Evolutionary conservation across 495 filamentous ascomycete species (phyloP), one percentile per base, ranked within the genome.

Genomic region (Apiosordaria backusii): DNA sequence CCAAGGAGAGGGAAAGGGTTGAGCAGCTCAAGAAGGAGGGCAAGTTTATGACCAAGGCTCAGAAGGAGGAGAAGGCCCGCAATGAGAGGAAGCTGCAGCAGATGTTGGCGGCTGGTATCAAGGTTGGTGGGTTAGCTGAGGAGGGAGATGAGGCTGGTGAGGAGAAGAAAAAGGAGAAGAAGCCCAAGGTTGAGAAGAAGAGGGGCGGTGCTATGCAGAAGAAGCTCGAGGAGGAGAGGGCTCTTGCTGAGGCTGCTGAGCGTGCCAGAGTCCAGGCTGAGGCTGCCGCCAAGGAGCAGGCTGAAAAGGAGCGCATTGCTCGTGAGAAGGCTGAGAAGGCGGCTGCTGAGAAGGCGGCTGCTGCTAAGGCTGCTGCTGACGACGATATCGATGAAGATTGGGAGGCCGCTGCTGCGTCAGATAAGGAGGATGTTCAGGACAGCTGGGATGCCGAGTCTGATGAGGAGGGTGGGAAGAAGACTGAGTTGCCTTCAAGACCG

Each of bases 21-120:
- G 96, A 99, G 72, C 91, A 97, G 78, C 85, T 97, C 18, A 95
- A 95, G 81, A 93, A 87, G 75, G 93, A 97, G 78, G 96, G 96
- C 72, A 97, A 96, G 75, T 93, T 92, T 71, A 82, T 97, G 67
- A 97, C 93, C 68, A 95, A 97, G 77, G 92, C 94, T 27, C 93
- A 99, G 77, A 91, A 88, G 72, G 92, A 97, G 71, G 89, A 89
- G 66, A 90, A 94, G 76, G 87, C 88, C 26, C 86, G 86, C 66
- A 90, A 92, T 73, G 90, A 97, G 76, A 79, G 90, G 71, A 93
- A 95, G 64, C 83, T 97, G 70, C 87, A 97, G 84, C 96, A 98
- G 78, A 93, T 98, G 93, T 83, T 97, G 74, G 92, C 86, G 16
- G 89, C 92, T 35, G 93, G 93, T 69, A 88, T 88, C 65, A 89